Conservation (phyloP, 192 early-diverging fungal species). For the Entrophospora sp. region DNA sequence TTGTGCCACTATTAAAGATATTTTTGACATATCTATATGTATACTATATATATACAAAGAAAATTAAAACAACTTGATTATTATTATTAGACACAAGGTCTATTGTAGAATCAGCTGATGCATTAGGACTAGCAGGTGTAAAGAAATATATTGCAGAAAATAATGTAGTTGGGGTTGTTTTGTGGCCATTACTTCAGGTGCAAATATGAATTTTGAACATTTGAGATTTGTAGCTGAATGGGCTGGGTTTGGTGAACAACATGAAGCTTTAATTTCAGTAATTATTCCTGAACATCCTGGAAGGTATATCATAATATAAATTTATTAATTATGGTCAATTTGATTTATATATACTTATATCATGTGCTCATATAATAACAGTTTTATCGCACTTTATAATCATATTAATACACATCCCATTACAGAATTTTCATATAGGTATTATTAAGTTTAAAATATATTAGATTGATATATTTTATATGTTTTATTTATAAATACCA, state of each 20-base stretch:
- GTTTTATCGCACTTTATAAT: slow-evolving; percentile 73
- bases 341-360: no score
- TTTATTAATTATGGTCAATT: no score
- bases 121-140: slow-evolving; percentile 74
- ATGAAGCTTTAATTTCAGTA: slow-evolving; percentile 83
- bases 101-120: slow-evolving; percentile 97
- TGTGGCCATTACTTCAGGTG: slow-evolving; percentile 81
- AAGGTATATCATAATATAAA: no score
- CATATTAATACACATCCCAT: slow-evolving; percentile 76
- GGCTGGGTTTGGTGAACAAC: slow-evolving; percentile 86
- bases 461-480: background rate
- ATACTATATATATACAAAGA: no score
- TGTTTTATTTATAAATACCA: background rate
- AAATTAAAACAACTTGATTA: no score
- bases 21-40: no score
- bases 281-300: slow-evolving; percentile 91
- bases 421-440: slow-evolving; percentile 85
- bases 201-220: slow-evolving; percentile 99
- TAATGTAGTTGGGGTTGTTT: slow-evolving; percentile 48
- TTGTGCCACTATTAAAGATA: slow-evolving; percentile 85
- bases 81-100: slow-evolving; percentile 72
- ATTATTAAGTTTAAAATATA: background rate
- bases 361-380: slow-evolving; percentile 8
- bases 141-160: slow-evolving; percentile 68
- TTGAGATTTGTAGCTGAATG: slow-evolving; percentile 96